A percentile compares a stretch with the other conserved stretches of the same genome.
These are phyloP conservation scores for Plasmodium berghei DNA, from an alignment of 169 alveolate species.

Conservation along the genomic window DNA sequence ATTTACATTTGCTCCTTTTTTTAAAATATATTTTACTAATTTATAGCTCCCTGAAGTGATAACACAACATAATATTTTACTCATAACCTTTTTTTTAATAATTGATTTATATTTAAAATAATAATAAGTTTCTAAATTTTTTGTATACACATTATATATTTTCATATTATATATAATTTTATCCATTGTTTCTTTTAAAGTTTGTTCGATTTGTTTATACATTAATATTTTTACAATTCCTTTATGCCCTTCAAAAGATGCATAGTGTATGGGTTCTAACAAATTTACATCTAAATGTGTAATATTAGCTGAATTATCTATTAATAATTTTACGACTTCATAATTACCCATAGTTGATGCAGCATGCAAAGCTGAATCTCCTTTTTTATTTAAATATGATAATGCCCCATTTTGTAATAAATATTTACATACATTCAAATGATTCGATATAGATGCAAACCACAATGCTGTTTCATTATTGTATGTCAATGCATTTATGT, in stretches of 20 bases:
- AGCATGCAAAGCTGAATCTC: constrained; percentile 82
- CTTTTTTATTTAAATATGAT: constrained; percentile 17
- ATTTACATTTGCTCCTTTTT: constrained; percentile 67
- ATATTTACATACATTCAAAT: constrained; percentile 39
- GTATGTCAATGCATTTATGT: constrained; percentile 48
- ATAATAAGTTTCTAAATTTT: constrained; percentile 36
- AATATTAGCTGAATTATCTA: constrained; percentile 75
- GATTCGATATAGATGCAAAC: constrained; percentile 74
- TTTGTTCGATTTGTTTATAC: constrained; percentile 40
- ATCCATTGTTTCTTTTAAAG: constrained; percentile 27
- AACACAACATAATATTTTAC: constrained; percentile 62
- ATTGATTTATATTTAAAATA: constrained; percentile 35
- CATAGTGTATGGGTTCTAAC: constrained; percentile 63
- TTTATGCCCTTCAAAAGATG: constrained; percentile 74
- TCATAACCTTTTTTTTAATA: constrained; percentile 46
- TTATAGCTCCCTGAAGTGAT: constrained; percentile 50
- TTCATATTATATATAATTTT: constrained; percentile 25
- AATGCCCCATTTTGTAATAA: constrained; percentile 34
- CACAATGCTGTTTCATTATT: constrained; percentile 69
- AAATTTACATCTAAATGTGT: constrained; percentile 32
- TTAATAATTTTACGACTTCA: constrained; percentile 76
- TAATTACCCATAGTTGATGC: constrained; percentile 82
- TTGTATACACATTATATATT: constrained; percentile 42
- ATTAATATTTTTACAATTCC: constrained; percentile 61
- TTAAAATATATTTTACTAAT: constrained; percentile 34